A percentile compares a stretch with the other conserved stretches of the same genome.
Conservation (phyloP, 2,329 filamentous ascomycete species). For the Penicillium sumatraense region DNA sequence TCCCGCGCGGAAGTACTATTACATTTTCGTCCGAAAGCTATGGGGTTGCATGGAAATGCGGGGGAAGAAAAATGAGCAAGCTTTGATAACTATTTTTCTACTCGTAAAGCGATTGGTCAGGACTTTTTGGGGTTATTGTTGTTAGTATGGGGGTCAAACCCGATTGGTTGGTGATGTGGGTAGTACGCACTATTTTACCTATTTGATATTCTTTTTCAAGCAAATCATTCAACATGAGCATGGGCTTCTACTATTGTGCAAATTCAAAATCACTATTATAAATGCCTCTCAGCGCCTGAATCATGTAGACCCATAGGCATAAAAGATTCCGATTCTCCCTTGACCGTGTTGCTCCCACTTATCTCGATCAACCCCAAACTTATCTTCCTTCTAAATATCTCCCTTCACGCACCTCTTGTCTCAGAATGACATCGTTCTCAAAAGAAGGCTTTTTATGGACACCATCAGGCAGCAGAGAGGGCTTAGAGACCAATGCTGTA, state of each 20-base stretch:
- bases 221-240: too few species aligned
- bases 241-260: too few species aligned
- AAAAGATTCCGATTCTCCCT: too few species aligned
- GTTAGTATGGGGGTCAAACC: not conserved
- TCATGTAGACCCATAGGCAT: too few species aligned
- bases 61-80: not conserved
- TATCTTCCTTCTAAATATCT: not conserved
- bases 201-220: not conserved
- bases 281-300: too few species aligned
- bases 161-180: not conserved
- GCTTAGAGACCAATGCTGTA: conserved; percentile 1
- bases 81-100: too few species aligned
- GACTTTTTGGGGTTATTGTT: too few species aligned
- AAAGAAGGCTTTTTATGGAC: conserved; percentile 1
- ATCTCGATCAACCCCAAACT: too few species aligned
- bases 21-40: conserved; percentile 14
- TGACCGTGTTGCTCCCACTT: too few species aligned
- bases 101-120: too few species aligned
- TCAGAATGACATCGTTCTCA: not conserved
- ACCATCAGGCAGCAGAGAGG: not conserved
- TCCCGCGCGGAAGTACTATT: conserved; percentile 18
- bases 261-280: too few species aligned
- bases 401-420: not conserved
- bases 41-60: conserved; percentile 17
- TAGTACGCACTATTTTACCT: not conserved